Base-by-base conservation (phyloP, 495 filamentous ascomycete species). In the Peziza echinospora region DNA sequence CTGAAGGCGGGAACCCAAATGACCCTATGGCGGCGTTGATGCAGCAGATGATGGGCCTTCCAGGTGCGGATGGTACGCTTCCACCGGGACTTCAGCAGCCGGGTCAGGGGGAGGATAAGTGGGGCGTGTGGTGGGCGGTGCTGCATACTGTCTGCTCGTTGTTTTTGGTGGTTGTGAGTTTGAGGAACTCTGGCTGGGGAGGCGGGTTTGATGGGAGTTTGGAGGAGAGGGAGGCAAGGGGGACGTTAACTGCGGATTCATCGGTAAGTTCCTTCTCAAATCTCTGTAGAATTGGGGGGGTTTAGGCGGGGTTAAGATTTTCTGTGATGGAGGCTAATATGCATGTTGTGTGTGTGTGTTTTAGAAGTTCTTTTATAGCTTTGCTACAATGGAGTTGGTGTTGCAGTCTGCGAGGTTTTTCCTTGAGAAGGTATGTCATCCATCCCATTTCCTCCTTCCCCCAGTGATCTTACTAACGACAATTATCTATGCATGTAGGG, bases 351-450 rank as follows among this genome's bases (percentile, higher is more conserved):
- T n/a, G n/a, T n/a, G n/a, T n/a, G 34, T 44, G 42, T 45, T 25
- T 58, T 45, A 60, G 57, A 50, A 53, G 19, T 24, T 60, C 21
- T 60, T 60, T 47, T 59, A 56, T 47, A 59, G 59, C 41, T 60
- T 60, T 26, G 49, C 57, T 13, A 53, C 47, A 9, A 59, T 59
- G 57, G 56, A 60, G 34, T 45, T 60, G 5, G 21, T 56, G 22
- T 43, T 60, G 11, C 57, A 60, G 40, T 59, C 56, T 4, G 48
- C 46, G 8, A 26, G 57, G 13, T 60, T 59, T 41, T 46, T 60
- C 16, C 25, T 60, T 16, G 57, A 60, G 39, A 60, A 60, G 48
- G 53, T 56, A 52, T 43, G 39, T 24, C 11, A n/a, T n/a, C 9
- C 3, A 25, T 43, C 22, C 5, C 24, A 2, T 37, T 5, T 37